These are phyloP conservation scores for Pichia phayaonensis DNA, from an alignment of 805 yeast species.

Conservation along the genomic window DNA sequence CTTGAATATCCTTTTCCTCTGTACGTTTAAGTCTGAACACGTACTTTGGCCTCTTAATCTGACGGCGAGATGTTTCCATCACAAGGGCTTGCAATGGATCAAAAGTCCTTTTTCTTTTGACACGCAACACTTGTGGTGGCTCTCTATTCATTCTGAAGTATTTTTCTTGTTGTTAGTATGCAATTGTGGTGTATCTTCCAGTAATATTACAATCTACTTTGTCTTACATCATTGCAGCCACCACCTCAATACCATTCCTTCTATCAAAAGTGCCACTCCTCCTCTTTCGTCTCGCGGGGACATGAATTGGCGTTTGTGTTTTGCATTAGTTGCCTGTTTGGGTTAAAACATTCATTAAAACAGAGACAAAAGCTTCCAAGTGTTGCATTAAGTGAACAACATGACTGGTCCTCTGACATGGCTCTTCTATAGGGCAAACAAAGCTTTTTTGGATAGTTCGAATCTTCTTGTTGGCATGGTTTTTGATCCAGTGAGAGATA, in stretches of 20 bases:
- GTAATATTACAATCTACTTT: no score
- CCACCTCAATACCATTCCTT: background rate
- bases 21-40: conserved; percentile 44
- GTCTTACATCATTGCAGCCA: background rate
- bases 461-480: conserved; percentile 41
- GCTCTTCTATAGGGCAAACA: conserved; percentile 22
- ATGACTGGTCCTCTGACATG: conserved; percentile 27
- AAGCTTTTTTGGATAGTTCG: conserved; percentile 26
- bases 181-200: background rate
- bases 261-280: background rate
- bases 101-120: conserved; percentile 79
- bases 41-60: conserved; percentile 20
- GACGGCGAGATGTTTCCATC: conserved; percentile 30
- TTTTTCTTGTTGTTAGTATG: background rate
- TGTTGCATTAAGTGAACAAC: background rate
- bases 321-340: background rate
- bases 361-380: background rate
- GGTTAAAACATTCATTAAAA: background rate
- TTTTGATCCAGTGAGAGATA: conserved; percentile 47
- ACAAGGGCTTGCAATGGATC: conserved; percentile 82
- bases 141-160: background rate
- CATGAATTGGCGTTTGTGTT: background rate
- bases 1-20: conserved; percentile 28
- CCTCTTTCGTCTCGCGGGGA: background rate
- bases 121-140: conserved; percentile 62